A percentile compares a stretch with the other conserved stretches of the same genome.
These are phyloP conservation scores for Euphorbia tirucalli DNA, from an alignment of 345 rosid species.

Conservation along the genomic window DNA sequence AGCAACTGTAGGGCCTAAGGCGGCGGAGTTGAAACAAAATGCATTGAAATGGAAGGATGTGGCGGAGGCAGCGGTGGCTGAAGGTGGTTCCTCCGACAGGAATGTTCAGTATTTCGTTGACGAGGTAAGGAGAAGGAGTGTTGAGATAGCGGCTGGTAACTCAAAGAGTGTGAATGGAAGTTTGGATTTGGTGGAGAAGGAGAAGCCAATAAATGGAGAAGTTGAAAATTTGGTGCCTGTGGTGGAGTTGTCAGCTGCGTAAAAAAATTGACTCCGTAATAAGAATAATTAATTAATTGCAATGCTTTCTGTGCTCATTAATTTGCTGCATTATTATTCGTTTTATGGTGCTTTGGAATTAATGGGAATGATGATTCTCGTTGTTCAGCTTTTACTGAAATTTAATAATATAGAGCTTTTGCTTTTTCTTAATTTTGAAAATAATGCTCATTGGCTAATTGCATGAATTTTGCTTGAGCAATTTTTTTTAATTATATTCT, in stretches of 20 bases:
- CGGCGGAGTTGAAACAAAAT: constrained; percentile 50
- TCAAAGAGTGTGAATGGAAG: not conserved
- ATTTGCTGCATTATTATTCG: no score
- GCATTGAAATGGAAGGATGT: constrained; percentile 64
- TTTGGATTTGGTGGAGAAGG: not conserved
- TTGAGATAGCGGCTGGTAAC: not conserved
- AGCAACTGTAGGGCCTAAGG: constrained; percentile 54
- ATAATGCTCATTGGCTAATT: no score
- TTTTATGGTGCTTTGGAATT: no score
- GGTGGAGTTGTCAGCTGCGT: not conserved
- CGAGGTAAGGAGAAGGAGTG: not conserved
- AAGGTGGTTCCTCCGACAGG: constrained; percentile 24
- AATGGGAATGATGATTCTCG: no score
- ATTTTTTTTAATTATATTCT: no score
- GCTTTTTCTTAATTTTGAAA: no score
- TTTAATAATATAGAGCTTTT: no score
- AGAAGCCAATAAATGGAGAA: not conserved
- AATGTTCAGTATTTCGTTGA: not conserved
- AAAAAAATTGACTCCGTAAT: no score
- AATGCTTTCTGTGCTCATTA: no score
- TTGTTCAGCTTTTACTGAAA: no score
- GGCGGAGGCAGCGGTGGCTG: constrained; percentile 65
- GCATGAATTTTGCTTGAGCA: no score
- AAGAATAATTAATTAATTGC: no score
- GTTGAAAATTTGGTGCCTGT: not conserved